phyloP scores from a whole-genome alignment of 2,329 filamentous ascomycete genomes.

The Fusarium newnesense region DNA sequence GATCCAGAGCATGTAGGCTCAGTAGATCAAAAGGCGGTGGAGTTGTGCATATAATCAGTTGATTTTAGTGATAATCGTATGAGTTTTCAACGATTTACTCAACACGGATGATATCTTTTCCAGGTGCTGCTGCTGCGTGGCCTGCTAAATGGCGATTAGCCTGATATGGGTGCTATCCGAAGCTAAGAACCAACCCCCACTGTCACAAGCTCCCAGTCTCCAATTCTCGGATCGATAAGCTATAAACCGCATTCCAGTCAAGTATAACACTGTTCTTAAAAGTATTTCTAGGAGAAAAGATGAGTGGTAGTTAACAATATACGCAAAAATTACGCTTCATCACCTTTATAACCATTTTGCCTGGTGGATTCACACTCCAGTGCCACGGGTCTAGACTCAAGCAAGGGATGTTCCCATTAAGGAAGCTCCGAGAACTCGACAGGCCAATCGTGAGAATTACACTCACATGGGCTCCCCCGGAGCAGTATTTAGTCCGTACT shows the following conservation, averaged over 20 bases:
- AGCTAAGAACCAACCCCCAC: not conserved
- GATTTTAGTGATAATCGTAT: rapidly evolving
- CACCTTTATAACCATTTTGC: rapidly evolving
- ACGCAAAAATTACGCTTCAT: no score
- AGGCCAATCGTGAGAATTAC: not conserved
- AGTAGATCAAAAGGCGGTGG: rapidly evolving
- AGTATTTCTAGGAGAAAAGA: rapidly evolving
- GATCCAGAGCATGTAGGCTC: not conserved
- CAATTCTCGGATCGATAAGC: not conserved
- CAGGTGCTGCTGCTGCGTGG: not conserved
- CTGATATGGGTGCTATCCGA: not conserved
- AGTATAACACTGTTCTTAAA: rapidly evolving
- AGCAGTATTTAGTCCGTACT: not conserved
- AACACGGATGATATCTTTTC: not conserved
- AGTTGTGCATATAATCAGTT: not conserved
- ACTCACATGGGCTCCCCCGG: not conserved
- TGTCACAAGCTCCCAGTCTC: rapidly evolving
- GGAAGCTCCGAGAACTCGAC: not conserved
- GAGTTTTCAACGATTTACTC: rapidly evolving
- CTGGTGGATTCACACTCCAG: rapidly evolving
- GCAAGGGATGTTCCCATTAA: not conserved
- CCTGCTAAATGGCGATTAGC: not conserved
- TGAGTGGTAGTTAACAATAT: no score
- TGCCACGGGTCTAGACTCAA: not conserved
- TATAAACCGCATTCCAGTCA: no score